phyloP scores from a whole-genome alignment of 1,139 yeast species.

The Pichia sp. region DNA sequence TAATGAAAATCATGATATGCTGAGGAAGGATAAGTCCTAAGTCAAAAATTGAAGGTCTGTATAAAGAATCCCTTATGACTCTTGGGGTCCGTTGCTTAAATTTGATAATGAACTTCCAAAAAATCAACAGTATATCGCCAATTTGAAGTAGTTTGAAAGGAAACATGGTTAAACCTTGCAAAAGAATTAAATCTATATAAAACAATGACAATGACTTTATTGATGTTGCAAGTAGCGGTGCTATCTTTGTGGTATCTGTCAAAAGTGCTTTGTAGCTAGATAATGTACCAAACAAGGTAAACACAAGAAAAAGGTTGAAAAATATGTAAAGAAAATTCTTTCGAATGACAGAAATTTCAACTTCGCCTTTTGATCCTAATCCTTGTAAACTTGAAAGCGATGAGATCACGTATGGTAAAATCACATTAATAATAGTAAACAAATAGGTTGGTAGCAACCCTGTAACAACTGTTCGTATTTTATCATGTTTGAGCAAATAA shows the following conservation, averaged over 20 bases:
- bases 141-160: conserved; percentile 65
- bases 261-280: conserved; percentile 58
- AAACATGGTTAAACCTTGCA: conserved; percentile 81
- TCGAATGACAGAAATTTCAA: conserved; percentile 67
- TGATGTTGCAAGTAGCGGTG: conserved; percentile 68
- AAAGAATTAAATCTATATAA: conserved; percentile 72
- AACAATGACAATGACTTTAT: conserved; percentile 64
- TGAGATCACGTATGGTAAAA: conserved; percentile 69
- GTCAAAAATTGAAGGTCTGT: conserved; percentile 58
- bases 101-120: conserved; percentile 38
- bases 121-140: conserved; percentile 38
- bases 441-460: conserved; percentile 73
- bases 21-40: conserved; percentile 62
- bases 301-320: conserved; percentile 76
- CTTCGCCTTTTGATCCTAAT: conserved; percentile 70
- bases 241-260: conserved; percentile 72
- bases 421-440: conserved; percentile 64
- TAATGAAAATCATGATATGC: conserved; percentile 53
- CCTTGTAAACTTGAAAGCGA: conserved; percentile 69
- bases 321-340: conserved; percentile 81
- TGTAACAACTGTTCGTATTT: conserved; percentile 59
- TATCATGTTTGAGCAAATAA: conserved; percentile 47
- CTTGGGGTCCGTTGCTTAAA: conserved; percentile 44
- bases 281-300: conserved; percentile 73
- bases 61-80: conserved; percentile 42